Percentiles rank a stretch among this genome's conserved stretches.
Conservation (phyloP, 768 basidiomycete genomes). For the Cystofilobasidium capitatum region DNA sequence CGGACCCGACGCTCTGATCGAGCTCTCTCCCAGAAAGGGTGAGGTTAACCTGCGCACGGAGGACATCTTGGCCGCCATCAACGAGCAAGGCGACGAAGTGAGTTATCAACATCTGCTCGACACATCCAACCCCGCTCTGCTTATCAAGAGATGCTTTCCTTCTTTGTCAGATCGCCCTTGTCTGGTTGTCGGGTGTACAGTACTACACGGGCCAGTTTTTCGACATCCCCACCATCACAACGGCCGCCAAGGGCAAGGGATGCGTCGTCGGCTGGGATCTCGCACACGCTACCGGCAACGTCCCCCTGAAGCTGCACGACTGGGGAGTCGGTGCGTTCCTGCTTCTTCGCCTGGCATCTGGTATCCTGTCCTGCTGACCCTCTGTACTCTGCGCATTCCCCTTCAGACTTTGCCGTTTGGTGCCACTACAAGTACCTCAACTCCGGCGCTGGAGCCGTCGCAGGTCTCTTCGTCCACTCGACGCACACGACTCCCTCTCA, state of each 20-base stretch:
- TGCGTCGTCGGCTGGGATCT: conserved; percentile 94
- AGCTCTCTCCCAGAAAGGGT: conserved; percentile 66
- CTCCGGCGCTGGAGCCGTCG: conserved; percentile 93
- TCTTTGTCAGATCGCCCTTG: conserved; percentile 59
- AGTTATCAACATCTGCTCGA: conserved; percentile 4
- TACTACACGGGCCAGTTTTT: conserved; percentile 97
- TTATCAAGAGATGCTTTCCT: not conserved
- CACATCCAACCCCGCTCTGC: not conserved
- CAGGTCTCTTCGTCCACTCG: conserved; percentile 63
- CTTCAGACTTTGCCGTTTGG: conserved; percentile 86
- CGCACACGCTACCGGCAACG: conserved; percentile 90
- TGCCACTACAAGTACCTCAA: conserved; percentile 97
- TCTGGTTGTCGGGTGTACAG: conserved; percentile 87
- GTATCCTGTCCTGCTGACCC: not conserved
- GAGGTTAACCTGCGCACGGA: conserved; percentile 78
- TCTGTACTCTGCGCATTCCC: not conserved
- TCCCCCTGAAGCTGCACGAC: conserved; percentile 75
- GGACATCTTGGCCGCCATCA: conserved; percentile 71
- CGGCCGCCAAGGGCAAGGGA: conserved; percentile 74
- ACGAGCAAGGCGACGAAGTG: conserved; percentile 43
- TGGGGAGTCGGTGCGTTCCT: conserved; percentile 54
- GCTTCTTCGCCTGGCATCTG: too few relatives aligned
- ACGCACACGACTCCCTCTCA: conserved; percentile 43
- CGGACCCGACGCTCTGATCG: conserved; percentile 68
- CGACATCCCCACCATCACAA: conserved; percentile 73